phyloP scores from a whole-genome alignment of 2,329 filamentous ascomycete species.

The Aspergillus proliferans region DNA sequence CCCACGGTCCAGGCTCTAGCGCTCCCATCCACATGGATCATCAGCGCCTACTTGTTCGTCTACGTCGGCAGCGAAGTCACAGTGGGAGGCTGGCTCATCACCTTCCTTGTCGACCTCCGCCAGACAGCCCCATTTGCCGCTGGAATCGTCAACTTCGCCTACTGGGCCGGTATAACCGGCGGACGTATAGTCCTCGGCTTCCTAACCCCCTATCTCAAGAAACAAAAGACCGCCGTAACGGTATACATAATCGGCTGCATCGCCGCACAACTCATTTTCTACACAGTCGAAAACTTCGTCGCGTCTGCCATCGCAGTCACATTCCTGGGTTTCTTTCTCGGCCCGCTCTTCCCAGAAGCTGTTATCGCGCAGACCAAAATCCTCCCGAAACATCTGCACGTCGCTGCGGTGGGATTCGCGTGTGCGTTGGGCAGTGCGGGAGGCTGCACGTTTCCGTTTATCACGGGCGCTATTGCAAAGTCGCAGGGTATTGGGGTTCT shows the following conservation, averaged over 20 bases:
- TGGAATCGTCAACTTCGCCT: slow-evolving; percentile 65
- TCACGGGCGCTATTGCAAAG: slow-evolving; percentile 40
- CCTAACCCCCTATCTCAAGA: slow-evolving; percentile 60
- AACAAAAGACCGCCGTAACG: slow-evolving; percentile 56
- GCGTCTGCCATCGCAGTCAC: slow-evolving; percentile 65
- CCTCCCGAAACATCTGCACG: slow-evolving; percentile 64
- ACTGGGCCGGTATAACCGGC: slow-evolving; percentile 73
- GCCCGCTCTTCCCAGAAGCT: slow-evolving; percentile 67
- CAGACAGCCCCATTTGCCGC: slow-evolving; percentile 58
- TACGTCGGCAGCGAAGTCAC: slow-evolving; percentile 66
- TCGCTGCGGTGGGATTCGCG: slow-evolving; percentile 68
- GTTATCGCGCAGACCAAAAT: slow-evolving; percentile 66
- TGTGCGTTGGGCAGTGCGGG: slow-evolving; percentile 68
- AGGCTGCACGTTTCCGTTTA: slow-evolving; percentile 41
- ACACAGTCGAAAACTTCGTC: slow-evolving; percentile 68
- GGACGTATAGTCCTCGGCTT: slow-evolving; percentile 67
- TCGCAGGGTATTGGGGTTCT: slow-evolving; percentile 50
- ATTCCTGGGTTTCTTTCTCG: slow-evolving; percentile 69
- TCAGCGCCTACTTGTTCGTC: slow-evolving; percentile 61
- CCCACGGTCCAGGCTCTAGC: slow-evolving; percentile 11
- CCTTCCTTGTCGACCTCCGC: slow-evolving; percentile 68
- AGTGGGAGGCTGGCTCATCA: slow-evolving; percentile 67
- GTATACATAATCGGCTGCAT: slow-evolving; percentile 58
- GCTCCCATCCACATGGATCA: slow-evolving; percentile 56
- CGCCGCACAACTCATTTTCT: slow-evolving; percentile 65